Base-by-base conservation (phyloP, 805 yeast species). In the Citeromyces nyonsensis region DNA sequence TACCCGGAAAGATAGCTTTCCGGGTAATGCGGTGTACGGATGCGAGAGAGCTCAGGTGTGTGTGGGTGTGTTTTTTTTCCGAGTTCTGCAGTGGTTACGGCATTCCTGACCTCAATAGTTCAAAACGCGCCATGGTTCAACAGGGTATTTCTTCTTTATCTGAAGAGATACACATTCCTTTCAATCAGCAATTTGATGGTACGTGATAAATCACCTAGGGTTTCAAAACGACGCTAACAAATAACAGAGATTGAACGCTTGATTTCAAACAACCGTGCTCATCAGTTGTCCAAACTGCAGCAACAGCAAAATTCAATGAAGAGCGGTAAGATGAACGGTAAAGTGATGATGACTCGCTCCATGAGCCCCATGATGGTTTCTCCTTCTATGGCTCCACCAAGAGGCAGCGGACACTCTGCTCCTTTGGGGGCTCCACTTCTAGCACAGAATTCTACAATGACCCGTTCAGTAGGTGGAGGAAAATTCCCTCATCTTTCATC, bases 181-280 rank as follows among this genome's bases (percentile, higher is more conserved):
- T 31, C 18, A 25, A 26, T 20, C 29, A 31, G 20, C 33, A 31
- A 25, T 28, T 31, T n/a, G 29, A 31, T 10, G 33, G 33, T 31
- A 20, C 24, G 33, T 30, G 15, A 11, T 10, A 22, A 11, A 22
- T 13, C 3, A 28, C 14, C n/a, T 15, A 26, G 29, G 13, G 18
- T 20, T 26, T 20, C 15, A 14, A 22, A 22, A 28, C 15, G 20
- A 10, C 20, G 15, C 20, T 15, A 28, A 22, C 24, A 20, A 15
- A 28, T 15, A 18, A 12, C n/a, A 28, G 15, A 10, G 9, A 15
- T 11, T 15, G 30, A 28, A 6, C 30, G 8, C 22, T 15, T 28
- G 24, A 28, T 28, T 15, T 10, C 14, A 28, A 28, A 28, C 20
- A 28, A 28, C 30, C 30, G 20, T 28, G 24, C 15, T 13, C 30